Conservation (phyloP, 2,329 filamentous ascomycete species). For the Fusarium sp. region DNA sequence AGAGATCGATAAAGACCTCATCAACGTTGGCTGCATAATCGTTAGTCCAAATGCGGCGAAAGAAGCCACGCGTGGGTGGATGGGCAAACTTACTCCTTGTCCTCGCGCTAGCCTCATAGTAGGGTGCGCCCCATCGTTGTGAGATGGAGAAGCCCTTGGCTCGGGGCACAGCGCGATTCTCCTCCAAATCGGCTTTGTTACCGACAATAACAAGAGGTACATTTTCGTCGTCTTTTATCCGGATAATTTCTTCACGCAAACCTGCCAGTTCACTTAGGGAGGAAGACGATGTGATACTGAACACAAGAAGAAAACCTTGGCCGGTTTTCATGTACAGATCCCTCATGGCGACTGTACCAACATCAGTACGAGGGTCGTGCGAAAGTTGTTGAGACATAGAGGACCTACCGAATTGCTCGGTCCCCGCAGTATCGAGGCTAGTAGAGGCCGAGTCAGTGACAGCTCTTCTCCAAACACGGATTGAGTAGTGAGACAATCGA, state of each 20-base stretch:
- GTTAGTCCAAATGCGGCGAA: conserved; percentile 43
- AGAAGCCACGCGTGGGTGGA: conserved; percentile 1
- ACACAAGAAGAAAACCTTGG: conserved; percentile 90
- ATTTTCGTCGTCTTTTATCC: conserved; percentile 88
- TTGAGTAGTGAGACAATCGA: conserved; percentile 1
- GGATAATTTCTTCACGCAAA: conserved; percentile 87
- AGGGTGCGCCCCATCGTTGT: conserved; percentile 89
- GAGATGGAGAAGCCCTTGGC: conserved; percentile 84
- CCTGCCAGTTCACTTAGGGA: conserved; percentile 85
- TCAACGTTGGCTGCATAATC: conserved; percentile 77
- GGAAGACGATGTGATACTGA: conserved; percentile 86
- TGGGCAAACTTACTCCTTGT: conserved; percentile 67
- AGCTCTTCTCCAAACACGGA: conserved; percentile 26
- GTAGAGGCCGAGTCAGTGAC: conserved; percentile 50
- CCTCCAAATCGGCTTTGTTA: conserved; percentile 91
- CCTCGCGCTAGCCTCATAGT: conserved; percentile 89
- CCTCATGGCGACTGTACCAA: conserved; percentile 67
- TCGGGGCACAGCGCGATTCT: conserved; percentile 81
- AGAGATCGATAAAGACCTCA: conserved; percentile 87
- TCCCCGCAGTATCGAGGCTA: conserved; percentile 88
- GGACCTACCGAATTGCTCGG: conserved; percentile 87
- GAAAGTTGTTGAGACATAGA: conserved; percentile 31
- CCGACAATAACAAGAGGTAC: conserved; percentile 90
- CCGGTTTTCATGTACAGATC: conserved; percentile 94
- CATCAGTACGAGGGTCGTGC: conserved; percentile 35